These are phyloP conservation scores for Paecilomyces sp. DNA, from an alignment of 2,329 filamentous ascomycete genomes.

Conservation along the genomic window DNA sequence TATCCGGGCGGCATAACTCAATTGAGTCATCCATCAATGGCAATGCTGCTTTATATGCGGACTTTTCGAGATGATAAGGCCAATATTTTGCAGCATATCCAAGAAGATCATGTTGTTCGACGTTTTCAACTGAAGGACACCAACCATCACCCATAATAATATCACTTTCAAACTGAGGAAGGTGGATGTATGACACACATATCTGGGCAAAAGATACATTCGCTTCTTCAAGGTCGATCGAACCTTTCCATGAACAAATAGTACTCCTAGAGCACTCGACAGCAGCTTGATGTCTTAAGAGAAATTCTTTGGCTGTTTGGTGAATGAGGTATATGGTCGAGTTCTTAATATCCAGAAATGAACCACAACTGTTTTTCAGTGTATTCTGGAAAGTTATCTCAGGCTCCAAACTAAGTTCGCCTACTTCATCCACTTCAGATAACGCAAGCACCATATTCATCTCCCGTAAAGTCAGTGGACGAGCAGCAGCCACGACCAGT, in stretches of 20 bases:
- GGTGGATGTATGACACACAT: slow-evolving; percentile 4
- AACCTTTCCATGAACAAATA: slow-evolving; percentile 4
- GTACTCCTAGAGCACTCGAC: background rate
- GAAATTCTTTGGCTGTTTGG: slow-evolving; percentile 17
- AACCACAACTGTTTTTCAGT: slow-evolving; percentile 11
- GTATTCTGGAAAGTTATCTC: slow-evolving; percentile 2
- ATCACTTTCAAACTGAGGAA: slow-evolving; percentile 2
- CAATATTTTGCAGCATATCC: background rate
- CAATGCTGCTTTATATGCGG: background rate
- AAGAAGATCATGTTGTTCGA: background rate
- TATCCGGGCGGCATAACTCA: background rate
- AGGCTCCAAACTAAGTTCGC: background rate
- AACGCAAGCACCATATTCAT: slow-evolving; percentile 4
- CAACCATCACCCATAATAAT: background rate
- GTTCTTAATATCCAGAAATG: slow-evolving; percentile 9
- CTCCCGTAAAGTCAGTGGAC: slow-evolving; percentile 5
- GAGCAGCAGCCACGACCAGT: slow-evolving; percentile 1
- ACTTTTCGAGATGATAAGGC: background rate
- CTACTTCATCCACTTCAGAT: background rate
- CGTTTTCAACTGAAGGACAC: background rate
- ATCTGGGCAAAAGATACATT: slow-evolving; percentile 2
- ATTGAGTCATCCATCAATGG: background rate
- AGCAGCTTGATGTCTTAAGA: slow-evolving; percentile 4
- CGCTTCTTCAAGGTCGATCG: slow-evolving; percentile 1
- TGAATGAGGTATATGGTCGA: slow-evolving; percentile 14